Conservation (phyloP, 768 basidiomycete genomes). For the Pisolithus orientalis region DNA sequence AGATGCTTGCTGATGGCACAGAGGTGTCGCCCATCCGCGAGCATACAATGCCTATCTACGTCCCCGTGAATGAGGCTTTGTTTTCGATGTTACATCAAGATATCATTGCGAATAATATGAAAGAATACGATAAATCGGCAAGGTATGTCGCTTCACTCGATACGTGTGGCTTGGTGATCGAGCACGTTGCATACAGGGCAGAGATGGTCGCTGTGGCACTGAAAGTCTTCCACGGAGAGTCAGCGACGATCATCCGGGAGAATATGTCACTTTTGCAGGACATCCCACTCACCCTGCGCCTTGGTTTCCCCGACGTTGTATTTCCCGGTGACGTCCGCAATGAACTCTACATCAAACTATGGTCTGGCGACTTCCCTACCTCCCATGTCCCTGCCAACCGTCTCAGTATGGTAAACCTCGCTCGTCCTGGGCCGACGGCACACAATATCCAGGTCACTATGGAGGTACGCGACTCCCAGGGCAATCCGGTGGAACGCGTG, state of each 20-base stretch:
- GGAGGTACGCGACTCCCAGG: conserved; percentile 77
- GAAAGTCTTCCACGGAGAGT: conserved; percentile 84
- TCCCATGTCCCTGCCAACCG: conserved; percentile 50
- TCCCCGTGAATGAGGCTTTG: conserved; percentile 72
- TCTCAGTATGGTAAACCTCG: conserved; percentile 49
- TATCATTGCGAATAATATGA: conserved; percentile 72
- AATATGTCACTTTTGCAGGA: conserved; percentile 81
- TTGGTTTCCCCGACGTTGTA: conserved; percentile 95
- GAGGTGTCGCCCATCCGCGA: conserved; percentile 67
- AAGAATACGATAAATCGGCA: conserved; percentile 77
- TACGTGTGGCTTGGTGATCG: background rate
- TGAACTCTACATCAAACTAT: conserved; percentile 93
- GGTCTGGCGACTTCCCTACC: conserved; percentile 82
- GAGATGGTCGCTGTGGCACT: conserved; percentile 79
- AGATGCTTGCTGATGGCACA: conserved; percentile 56
- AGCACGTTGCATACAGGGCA: conserved; percentile 47
- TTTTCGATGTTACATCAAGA: conserved; percentile 96
- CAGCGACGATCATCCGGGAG: conserved; percentile 66
- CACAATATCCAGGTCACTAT: conserved; percentile 78
- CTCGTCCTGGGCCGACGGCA: conserved; percentile 47
- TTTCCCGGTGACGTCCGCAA: conserved; percentile 91
- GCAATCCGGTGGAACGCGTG: conserved; percentile 58
- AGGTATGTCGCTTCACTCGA: conserved; percentile 44
- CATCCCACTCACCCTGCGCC: conserved; percentile 73
- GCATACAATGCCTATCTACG: conserved; percentile 82